Percentiles rank a stretch among this genome's conserved stretches.
phyloP scores from a whole-genome alignment of 2,329 filamentous ascomycete species.

The Pezicula neosporulosa region DNA sequence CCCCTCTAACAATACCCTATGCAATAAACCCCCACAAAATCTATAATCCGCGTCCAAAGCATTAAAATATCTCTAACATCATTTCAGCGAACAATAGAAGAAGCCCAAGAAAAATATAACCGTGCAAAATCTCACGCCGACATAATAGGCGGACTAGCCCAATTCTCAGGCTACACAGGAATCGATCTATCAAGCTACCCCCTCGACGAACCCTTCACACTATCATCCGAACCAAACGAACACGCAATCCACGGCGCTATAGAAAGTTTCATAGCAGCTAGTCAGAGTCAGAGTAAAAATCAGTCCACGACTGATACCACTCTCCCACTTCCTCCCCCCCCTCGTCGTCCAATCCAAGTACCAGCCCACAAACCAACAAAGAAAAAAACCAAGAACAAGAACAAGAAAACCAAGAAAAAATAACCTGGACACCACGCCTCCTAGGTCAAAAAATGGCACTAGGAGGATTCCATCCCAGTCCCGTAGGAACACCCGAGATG shows the following conservation, averaged over 20 bases:
- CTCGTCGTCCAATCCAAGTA: too few relatives aligned
- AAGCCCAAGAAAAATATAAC: slow-evolving; percentile 58
- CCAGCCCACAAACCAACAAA: too few relatives aligned
- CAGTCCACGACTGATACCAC: neutral
- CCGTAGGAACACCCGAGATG: slow-evolving; percentile 44
- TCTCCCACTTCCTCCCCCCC: too few relatives aligned
- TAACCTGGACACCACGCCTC: slow-evolving; percentile 55
- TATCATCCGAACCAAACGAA: neutral
- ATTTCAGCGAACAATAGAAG: slow-evolving; percentile 60
- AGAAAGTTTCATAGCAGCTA: slow-evolving; percentile 31
- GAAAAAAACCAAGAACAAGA: too few relatives aligned
- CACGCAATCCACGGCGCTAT: slow-evolving; percentile 36
- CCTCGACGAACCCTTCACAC: slow-evolving; percentile 54
- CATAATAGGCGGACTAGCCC: slow-evolving; percentile 59
- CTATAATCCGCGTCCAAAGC: slow-evolving; percentile 32
- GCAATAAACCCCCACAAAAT: too few relatives aligned
- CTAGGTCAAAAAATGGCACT: slow-evolving; percentile 65
- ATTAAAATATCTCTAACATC: slow-evolving; percentile 67
- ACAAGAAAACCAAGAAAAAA: too few relatives aligned
- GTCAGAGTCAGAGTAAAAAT: slow-evolving; percentile 52
- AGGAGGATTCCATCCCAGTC: slow-evolving; percentile 57
- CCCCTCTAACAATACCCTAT: too few relatives aligned
- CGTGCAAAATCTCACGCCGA: slow-evolving; percentile 59
- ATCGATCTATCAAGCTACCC: slow-evolving; percentile 56
- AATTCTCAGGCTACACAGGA: slow-evolving; percentile 71